A percentile compares a stretch with the other conserved stretches of the same genome.
Conservation (phyloP, 2,329 filamentous ascomycete genomes). For the Didymella arachidicola region DNA sequence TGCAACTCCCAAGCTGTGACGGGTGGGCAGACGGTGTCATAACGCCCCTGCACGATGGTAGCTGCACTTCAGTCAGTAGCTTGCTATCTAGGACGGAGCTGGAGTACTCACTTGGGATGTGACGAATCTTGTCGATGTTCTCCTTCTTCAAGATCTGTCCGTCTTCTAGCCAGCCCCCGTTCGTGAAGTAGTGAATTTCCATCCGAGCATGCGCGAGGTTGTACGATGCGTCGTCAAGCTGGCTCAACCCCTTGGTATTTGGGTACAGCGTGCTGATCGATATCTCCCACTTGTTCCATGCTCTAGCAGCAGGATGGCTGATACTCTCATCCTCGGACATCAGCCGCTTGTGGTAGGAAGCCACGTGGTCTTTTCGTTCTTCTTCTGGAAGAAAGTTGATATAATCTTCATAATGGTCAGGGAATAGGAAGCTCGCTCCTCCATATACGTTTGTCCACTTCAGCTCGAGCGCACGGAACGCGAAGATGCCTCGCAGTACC, state of each 20-base stretch:
- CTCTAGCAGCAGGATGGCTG: constrained; percentile 43
- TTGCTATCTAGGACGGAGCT: background rate
- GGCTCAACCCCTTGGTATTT: constrained; percentile 26
- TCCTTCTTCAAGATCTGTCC: constrained; percentile 50
- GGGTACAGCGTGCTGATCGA: constrained; percentile 41
- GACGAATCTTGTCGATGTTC: constrained; percentile 47
- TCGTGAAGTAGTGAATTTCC: constrained; percentile 55
- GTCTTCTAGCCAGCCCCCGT: constrained; percentile 54
- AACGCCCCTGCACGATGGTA: constrained; percentile 57
- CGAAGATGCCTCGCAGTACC: constrained; percentile 56
- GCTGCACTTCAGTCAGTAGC: constrained; percentile 12
- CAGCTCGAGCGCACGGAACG: constrained; percentile 48
- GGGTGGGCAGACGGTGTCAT: constrained; percentile 57
- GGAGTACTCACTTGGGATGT: constrained; percentile 41
- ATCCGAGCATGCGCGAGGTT: constrained; percentile 52
- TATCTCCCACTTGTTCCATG: constrained; percentile 51
- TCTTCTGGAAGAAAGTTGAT: constrained; percentile 48
- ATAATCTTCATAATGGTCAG: constrained; percentile 52
- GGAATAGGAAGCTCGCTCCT: constrained; percentile 47
- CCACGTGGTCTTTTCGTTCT: constrained; percentile 49
- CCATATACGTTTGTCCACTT: constrained; percentile 45
- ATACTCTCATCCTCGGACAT: constrained; percentile 43
- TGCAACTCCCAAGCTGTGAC: constrained; percentile 56
- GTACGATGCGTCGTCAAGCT: constrained; percentile 44
- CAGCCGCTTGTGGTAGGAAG: constrained; percentile 53